Base-by-base conservation (phyloP, 1,284 basidiomycete genomes). In the Ceratobasidium theobromae region DNA sequence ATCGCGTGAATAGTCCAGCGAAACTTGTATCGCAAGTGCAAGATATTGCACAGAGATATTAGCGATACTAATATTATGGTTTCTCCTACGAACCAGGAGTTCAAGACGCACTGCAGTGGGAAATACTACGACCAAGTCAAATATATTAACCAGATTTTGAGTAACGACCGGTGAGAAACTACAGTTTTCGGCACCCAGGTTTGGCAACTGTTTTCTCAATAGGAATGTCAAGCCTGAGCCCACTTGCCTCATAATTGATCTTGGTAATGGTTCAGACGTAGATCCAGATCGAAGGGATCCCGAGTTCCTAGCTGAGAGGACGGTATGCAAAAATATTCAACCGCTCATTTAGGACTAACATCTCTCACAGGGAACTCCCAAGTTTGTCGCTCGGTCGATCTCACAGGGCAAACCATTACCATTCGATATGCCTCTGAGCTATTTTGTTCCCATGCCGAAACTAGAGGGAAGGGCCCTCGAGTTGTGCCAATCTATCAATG, bases 311-410 rank as follows among this genome's bases (percentile, higher is more conserved):
- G 53, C 53, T 4, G 53, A 54, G 33, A 16, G 53, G 40, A 54
- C 38, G n/a, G 53, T 54, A 35, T 14, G 53, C 23, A 9, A 8
- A 6, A 18, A n/a, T 21, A 16, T 38, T 53, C 16, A 32, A 18
- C 6, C 9, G 9, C 12, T n/a, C 32, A 18, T 30, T n/a, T n/a
- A 18, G 6, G 8, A 18, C 52, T 33, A 35, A 53, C 18, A 14
- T 11, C 8, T 35, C 8, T 6, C 14, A 35, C 33, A 53, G 52
- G 52, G 30, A 12, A 33, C 30, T 9, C 52, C 52, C 16, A 53
- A 53, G 52, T 53, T 53, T 23, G 35, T 53, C 9, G 52, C 52
- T 6, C 52, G 52, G 5, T 53, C 52, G 14, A 32, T 53, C 21
- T 32, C 30, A 18, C 16, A 1, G 5, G 30, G 52, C 12, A 38